phyloP scores from a whole-genome alignment of 768 basidiomycete genomes.

The Mycena crocata region DNA sequence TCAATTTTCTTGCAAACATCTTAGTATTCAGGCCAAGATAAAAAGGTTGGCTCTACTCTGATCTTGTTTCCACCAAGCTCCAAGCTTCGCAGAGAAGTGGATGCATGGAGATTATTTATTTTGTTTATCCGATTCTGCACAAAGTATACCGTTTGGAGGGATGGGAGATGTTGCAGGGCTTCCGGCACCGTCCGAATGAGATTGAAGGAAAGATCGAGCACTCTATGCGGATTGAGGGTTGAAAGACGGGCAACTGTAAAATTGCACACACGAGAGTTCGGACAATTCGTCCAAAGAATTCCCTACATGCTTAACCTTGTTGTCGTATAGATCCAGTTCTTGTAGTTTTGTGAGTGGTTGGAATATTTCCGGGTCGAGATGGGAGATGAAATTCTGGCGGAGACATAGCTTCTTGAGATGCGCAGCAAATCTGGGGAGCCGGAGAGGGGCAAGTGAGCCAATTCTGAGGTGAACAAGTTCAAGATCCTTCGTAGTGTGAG shows the following conservation, averaged over 20 bases:
- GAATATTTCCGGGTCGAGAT: slow-evolving; percentile 80
- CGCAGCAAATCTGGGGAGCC: slow-evolving; percentile 76
- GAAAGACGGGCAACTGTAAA: not conserved
- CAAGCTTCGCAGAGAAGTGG: slow-evolving; percentile 74
- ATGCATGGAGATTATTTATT: slow-evolving; percentile 74
- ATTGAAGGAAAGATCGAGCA: slow-evolving; percentile 96
- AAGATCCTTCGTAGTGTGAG: slow-evolving; percentile 70
- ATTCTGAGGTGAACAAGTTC: slow-evolving; percentile 88
- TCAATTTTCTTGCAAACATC: slow-evolving; percentile 79
- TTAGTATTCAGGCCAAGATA: not conserved
- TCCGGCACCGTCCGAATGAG: slow-evolving; percentile 80
- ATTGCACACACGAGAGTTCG: slow-evolving; percentile 64
- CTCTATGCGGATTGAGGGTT: slow-evolving; percentile 54
- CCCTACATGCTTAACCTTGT: slow-evolving; percentile 83
- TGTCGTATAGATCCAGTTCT: slow-evolving; percentile 96
- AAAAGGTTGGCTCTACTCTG: slow-evolving; percentile 64
- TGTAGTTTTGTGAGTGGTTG: slow-evolving; percentile 74
- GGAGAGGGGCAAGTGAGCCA: slow-evolving; percentile 72
- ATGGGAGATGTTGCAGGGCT: slow-evolving; percentile 64
- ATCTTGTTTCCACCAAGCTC: slow-evolving; percentile 96
- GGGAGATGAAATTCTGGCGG: slow-evolving; percentile 85
- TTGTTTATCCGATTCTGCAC: slow-evolving; percentile 95
- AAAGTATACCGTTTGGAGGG: slow-evolving; percentile 87
- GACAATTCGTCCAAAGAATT: slow-evolving; percentile 69
- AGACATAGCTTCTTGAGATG: slow-evolving; percentile 83